Evolutionary conservation across 768 basidiomycete genomes (phyloP).

Genomic region (Favolaschia claudopus): DNA sequence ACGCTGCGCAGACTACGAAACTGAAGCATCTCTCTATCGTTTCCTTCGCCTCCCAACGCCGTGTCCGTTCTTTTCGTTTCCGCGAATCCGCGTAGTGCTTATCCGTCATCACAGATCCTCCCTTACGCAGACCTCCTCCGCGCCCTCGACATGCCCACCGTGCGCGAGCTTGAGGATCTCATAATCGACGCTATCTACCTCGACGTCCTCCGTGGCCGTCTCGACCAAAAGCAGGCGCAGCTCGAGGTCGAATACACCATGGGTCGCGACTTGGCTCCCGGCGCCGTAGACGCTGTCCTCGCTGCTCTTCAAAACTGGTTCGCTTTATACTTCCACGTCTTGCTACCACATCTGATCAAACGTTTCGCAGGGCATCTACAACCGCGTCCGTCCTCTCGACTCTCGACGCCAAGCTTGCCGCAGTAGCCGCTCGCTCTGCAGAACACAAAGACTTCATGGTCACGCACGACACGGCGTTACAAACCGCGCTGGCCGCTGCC

Average conservation of each 20-base stretch:
- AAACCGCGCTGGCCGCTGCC: slow-evolving; percentile 65
- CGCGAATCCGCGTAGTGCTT: too few relatives aligned
- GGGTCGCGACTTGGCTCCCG: slow-evolving; percentile 90
- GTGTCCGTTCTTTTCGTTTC: slow-evolving; percentile 57
- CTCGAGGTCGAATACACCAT: slow-evolving; percentile 93
- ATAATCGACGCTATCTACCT: slow-evolving; percentile 97
- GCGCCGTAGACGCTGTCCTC: slow-evolving; percentile 66
- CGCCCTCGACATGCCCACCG: slow-evolving; percentile 75
- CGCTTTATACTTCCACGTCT: slow-evolving; percentile 28
- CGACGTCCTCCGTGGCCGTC: slow-evolving; percentile 86
- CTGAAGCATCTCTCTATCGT: slow-evolving; percentile 94
- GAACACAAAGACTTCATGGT: slow-evolving; percentile 50
- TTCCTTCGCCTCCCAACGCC: slow-evolving; percentile 75
- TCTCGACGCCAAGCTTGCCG: slow-evolving; percentile 72
- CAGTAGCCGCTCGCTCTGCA: slow-evolving; percentile 55
- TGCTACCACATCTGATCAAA: neutral
- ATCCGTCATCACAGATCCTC: slow-evolving; percentile 63
- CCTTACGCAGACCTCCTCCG: slow-evolving; percentile 79
- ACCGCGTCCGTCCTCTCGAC: slow-evolving; percentile 74
- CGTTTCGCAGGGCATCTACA: slow-evolving; percentile 65
- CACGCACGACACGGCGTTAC: slow-evolving; percentile 63
- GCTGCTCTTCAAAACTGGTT: slow-evolving; percentile 73
- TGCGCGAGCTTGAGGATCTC: slow-evolving; percentile 93
- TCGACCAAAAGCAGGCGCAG: slow-evolving; percentile 91
- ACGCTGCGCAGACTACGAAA: slow-evolving; percentile 79